Evolutionary conservation across 805 yeast genomes (phyloP).

Genomic region (Scheffersomyces spartinae): DNA sequence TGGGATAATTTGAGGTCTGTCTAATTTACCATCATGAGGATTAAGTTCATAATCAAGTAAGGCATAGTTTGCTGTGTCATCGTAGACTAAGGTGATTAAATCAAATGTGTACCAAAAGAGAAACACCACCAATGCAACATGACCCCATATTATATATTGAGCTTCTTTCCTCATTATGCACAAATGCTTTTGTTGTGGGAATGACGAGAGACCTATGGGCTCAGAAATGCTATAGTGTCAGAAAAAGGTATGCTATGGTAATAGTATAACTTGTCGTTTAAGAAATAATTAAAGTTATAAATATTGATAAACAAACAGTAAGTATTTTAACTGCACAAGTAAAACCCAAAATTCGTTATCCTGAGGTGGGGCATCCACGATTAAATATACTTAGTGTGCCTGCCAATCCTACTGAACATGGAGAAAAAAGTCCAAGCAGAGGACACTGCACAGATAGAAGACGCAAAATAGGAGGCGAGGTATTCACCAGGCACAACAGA

Average conservation of each 20-base stretch:
- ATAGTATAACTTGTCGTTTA: too few relatives aligned
- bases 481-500: too few relatives aligned
- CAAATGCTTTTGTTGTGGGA: background rate
- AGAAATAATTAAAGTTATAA: too few relatives aligned
- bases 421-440: too few relatives aligned
- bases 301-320: too few relatives aligned
- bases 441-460: too few relatives aligned
- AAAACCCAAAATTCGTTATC: too few relatives aligned
- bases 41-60: conserved; percentile 51
- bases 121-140: conserved; percentile 39
- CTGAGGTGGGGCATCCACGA: too few relatives aligned
- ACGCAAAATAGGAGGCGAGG: too few relatives aligned
- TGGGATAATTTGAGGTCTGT: conserved; percentile 55
- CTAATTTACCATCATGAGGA: conserved; percentile 33
- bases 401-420: too few relatives aligned
- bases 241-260: background rate
- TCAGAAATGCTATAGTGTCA: conserved; percentile 1
- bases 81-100: conserved; percentile 61
- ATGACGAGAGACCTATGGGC: background rate
- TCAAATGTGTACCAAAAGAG: conserved; percentile 59
- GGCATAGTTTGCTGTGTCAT: conserved; percentile 57
- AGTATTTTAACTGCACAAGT: too few relatives aligned
- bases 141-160: conserved; percentile 48
- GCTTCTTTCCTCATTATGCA: conserved; percentile 51
- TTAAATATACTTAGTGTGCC: too few relatives aligned